phyloP scores from a whole-genome alignment of 305 asterid genomes.

The Fraxinus velutina region DNA sequence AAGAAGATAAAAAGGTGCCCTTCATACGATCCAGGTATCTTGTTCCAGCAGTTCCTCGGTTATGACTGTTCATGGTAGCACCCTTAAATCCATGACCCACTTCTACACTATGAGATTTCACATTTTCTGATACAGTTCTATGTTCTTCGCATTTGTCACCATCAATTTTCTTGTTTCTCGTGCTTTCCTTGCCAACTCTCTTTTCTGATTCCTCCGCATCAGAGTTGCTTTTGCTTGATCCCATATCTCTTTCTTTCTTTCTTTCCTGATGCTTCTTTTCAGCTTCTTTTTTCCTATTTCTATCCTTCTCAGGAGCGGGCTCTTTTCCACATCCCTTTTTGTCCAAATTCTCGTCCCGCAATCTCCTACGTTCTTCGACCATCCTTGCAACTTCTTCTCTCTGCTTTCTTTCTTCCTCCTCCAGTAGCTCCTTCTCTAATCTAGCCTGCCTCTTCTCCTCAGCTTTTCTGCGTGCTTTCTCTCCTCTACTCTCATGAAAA shows the following conservation, averaged over 20 bases:
- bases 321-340: conserved; percentile 69
- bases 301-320: conserved; percentile 57
- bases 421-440: conserved; percentile 80
- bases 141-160: conserved; percentile 56
- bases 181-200: conserved; percentile 59
- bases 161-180: conserved; percentile 52
- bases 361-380: conserved; percentile 86
- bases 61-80: conserved; percentile 42
- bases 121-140: conserved; percentile 45
- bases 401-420: conserved; percentile 97
- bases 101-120: conserved; percentile 57
- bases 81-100: conserved; percentile 57
- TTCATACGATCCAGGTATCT: conserved; percentile 90
- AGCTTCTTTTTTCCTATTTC: conserved; percentile 55
- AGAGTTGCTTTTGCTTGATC: conserved; percentile 90
- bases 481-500: conserved; percentile 33
- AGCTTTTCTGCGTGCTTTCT: conserved; percentile 3
- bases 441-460: conserved; percentile 46
- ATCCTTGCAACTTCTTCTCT: conserved; percentile 29
- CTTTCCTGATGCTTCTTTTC: conserved; percentile 73
- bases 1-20: conserved; percentile 90
- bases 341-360: conserved; percentile 73
- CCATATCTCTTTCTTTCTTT: conserved; percentile 75
- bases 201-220: conserved; percentile 83
- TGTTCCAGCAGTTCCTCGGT: conserved; percentile 63